These are phyloP conservation scores for Dendrothele bispora DNA, from an alignment of 768 basidiomycete genomes.

Conservation along the genomic window DNA sequence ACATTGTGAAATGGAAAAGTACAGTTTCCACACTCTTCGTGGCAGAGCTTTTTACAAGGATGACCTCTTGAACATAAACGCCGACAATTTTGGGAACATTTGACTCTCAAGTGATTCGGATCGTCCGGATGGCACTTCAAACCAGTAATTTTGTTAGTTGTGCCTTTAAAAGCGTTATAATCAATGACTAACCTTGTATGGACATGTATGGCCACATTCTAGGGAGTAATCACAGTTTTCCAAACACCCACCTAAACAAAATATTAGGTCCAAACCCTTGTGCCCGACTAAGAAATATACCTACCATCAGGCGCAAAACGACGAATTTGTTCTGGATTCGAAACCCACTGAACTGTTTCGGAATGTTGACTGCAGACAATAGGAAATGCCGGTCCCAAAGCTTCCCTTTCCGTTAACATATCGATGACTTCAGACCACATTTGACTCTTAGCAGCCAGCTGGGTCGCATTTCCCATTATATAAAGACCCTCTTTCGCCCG, in stretches of 20 bases:
- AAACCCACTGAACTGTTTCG: slow-evolving; percentile 37
- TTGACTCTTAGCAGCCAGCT: slow-evolving; percentile 45
- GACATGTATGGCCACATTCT: slow-evolving; percentile 65
- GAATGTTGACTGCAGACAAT: slow-evolving; percentile 59
- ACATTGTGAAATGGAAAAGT: slow-evolving; percentile 45
- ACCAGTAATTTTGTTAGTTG: neutral
- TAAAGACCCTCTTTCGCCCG: slow-evolving; percentile 74
- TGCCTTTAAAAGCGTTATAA: neutral
- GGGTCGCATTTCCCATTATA: slow-evolving; percentile 66
- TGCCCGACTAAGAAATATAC: slow-evolving; percentile 7
- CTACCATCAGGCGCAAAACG: slow-evolving; percentile 57
- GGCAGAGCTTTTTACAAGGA: slow-evolving; percentile 57
- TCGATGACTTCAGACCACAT: slow-evolving; percentile 63
- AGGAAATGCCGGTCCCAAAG: slow-evolving; percentile 54
- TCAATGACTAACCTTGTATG: slow-evolving; percentile 47
- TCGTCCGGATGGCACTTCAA: slow-evolving; percentile 65
- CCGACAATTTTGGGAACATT: slow-evolving; percentile 49
- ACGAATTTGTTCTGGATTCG: slow-evolving; percentile 51
- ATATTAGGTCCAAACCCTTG: too few species aligned
- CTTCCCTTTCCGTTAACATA: slow-evolving; percentile 48
- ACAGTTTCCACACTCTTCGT: slow-evolving; percentile 54
- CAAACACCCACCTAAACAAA: slow-evolving; percentile 56
- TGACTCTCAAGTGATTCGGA: slow-evolving; percentile 46
- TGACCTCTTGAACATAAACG: slow-evolving; percentile 55
- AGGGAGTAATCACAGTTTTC: slow-evolving; percentile 52